Evolutionary conservation across 192 early-diverging fungal genomes (phyloP), one percentile per base, ranked within the genome.

Genomic region (Irineochytrium annulatum): DNA sequence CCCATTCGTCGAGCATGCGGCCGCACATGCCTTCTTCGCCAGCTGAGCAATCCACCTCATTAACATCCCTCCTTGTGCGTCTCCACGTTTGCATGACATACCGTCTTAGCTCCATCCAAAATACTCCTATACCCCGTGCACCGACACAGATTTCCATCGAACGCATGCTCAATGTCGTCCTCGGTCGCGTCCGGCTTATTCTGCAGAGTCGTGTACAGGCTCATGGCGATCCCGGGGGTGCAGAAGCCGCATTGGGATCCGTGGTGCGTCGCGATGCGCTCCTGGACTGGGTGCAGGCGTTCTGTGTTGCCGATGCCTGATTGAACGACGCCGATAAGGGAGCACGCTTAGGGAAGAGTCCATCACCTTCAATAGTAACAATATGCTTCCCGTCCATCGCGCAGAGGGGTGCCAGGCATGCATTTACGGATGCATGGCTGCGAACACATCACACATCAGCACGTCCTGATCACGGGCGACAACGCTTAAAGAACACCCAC

Each of bases 111-210:
- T 17, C 89, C 89, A 33, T 92, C 89, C 17, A 94, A 60, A 61
- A 94, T 94, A 1, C 90, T 89, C 3, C 90, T 62, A 59, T 94
- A 94, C 27, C 91, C 91, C 3, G 91, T 94, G 79, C 91, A 94
- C n/a, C 91, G 74, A 67, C 91, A 94, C 63, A 94, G 64, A 67
- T 94, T 93, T 43, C 77, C 91, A 59, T 94, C 91, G 63, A 92
- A 91, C 34, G 86, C 81, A 52, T 86, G 86, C 60, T 94, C 89
- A 32, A 93, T 83, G 35, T 90, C 89, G 41, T 82, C 71, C 59
- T 85, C 80, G 1, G 74, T 79, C 17, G 87, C 85, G 2, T 60
- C 68, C 4, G 79, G 70, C 61, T 91, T 90, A 64, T 88, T 90
- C 49, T 84, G 75, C 52, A 91, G 72, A 37, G 89, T 69, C 16